A percentile compares a stretch with the other conserved stretches of the same genome.
phyloP scores from a whole-genome alignment of 106 monocot genomes.

The Dendrobium officinale region DNA sequence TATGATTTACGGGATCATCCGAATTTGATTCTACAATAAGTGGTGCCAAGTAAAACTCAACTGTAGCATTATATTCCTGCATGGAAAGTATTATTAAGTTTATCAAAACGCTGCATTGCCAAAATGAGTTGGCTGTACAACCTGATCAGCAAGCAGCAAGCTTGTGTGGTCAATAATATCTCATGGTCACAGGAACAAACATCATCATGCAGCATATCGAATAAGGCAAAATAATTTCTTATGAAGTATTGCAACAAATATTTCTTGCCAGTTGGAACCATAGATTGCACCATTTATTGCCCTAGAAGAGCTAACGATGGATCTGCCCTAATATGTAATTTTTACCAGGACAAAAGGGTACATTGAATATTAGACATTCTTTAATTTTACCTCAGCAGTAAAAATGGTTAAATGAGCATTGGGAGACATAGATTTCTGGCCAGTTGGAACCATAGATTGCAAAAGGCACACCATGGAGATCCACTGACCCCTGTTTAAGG shows the following conservation, averaged over 20 bases:
- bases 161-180: not conserved
- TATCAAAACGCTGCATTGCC: not conserved
- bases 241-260: not conserved
- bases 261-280: not conserved
- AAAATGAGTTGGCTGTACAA: not conserved
- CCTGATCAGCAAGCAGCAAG: not conserved
- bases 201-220: not conserved
- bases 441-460: slow-evolving; percentile 58
- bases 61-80: slow-evolving; percentile 75
- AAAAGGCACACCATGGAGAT: slow-evolving; percentile 83
- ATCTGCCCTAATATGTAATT: not conserved
- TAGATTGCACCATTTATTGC: no score
- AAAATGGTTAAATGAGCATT: slow-evolving; percentile 69
- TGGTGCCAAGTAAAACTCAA: slow-evolving; percentile 86
- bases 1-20: slow-evolving; percentile 79
- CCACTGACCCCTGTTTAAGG: slow-evolving; percentile 83
- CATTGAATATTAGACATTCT: not conserved
- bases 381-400: slow-evolving; percentile 39
- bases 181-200: not conserved
- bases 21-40: slow-evolving; percentile 83
- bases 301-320: not conserved
- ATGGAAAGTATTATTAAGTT: not conserved
- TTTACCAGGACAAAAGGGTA: not conserved
- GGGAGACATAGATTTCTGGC: slow-evolving; percentile 70
- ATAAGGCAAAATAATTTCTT: not conserved